Base-by-base conservation (phyloP, 2,329 filamentous ascomycete species). In the Hymenoscyphus repandus region DNA sequence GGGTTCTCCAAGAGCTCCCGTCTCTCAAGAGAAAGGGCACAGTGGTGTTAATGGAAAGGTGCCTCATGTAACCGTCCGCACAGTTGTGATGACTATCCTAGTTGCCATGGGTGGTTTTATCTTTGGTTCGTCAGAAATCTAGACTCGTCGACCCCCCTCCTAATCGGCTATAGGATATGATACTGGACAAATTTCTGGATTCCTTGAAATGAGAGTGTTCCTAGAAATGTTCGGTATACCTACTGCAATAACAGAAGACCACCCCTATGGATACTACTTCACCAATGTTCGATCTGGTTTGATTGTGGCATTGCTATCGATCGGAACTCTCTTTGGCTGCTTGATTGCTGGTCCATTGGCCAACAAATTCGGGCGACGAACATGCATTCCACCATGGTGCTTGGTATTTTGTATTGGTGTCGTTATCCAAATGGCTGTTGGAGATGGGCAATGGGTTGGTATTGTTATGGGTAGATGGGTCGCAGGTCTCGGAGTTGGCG, bases 301-400 rank as follows among this genome's bases (percentile, higher is more conserved):
- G 18, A 82, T 86, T 55, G 78, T 82, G 51, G 82, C 75, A 55
- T 71, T 86, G 31, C 78, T 92, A 44, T 92, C 88, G 31, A 81
- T 65, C 64, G 86, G 86, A 70, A 91, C 88, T 58, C 90, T 92
- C 74, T 85, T 90, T 53, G 88, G 88, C 66, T 84, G 79, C 45
- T 66, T 92, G 59, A 81, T 88, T 55, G 88, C 85, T 50, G 88
- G 87, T 73, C 82, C 80, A n/a, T 68, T 87, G 22, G 79, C 83
- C 22, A 83, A 87, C 56, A 68, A 68, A 6, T 72, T 85, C 45
- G 84, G 84, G 20, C 79, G 84, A 7, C 78, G 78, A 41, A 66
- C 77, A 30, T 79, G 79, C 32, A 86, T 88, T 57, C 60, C 63
- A 7, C 48, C 53, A n/a, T 65, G 61, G 63, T 85, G 79, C 33